Evolutionary conservation across 768 basidiomycete genomes (phyloP), one percentile per base, ranked within the genome.

Genomic region (Sistotremastrum niveocremeum): DNA sequence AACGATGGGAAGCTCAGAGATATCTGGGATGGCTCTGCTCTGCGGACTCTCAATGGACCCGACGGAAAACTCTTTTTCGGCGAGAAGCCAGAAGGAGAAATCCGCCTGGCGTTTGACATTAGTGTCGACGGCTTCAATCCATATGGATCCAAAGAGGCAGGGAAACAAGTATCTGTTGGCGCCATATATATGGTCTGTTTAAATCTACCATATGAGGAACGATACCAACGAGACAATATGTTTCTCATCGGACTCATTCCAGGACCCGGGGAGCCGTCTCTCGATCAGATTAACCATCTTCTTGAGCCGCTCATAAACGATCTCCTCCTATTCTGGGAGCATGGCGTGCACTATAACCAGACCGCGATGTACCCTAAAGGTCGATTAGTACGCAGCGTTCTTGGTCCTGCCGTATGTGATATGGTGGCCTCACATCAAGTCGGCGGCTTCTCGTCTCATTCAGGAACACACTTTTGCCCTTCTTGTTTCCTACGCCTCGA

Each of bases 341-440:
- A 57, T 4, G 62, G 62, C 1, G 55, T 62, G 3, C 32, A 30
- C 1, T 43, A 61, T 4, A 34, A 37, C 0, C 11, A 39, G 0
- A 64, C 56, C 2, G 46, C 52, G 4, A 52, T 48, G n/a, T 57
- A 49, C 46, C 59, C 60, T 6, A 11, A 57, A 44, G 64, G 64
- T 1, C 58, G 60, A 0, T 55, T 54, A 0, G 56, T 65, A 5
- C 56, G 62, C 0, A 56, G 66, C 3, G 54, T 60, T 1, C 51
- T 67, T 0, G 56, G 65, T 4, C 61, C 58, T 0, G 51, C 67
- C 6, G 51, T 61, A 4, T 69, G 66, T 38, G 61, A 66, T 42
- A 64, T 67, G 40, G 65, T 65, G 1, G 67, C 66, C 3, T 61
- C 61, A 0, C 62, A 63, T 44, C 66, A 67, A 42, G 28, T 64